Evolutionary conservation across 176 grass and related monocot species (phyloP).

Genomic region (Luzula sylvatica): DNA sequence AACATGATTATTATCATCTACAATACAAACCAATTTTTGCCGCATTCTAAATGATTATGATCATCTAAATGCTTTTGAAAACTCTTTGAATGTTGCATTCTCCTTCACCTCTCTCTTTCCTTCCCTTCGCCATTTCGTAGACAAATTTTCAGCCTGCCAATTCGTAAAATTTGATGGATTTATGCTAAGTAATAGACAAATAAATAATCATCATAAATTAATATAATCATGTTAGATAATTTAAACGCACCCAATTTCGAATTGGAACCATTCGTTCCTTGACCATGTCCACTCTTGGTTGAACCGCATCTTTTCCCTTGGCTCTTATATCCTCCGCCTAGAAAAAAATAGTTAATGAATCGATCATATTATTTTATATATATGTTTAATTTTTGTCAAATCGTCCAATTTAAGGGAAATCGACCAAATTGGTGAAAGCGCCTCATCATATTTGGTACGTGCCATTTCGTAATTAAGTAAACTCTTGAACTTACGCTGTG

Average conservation of each 20-base stretch:
- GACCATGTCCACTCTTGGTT: constrained; percentile 49
- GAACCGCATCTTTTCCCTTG: constrained; percentile 57
- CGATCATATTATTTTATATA: too few relatives aligned
- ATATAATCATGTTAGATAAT: neutral
- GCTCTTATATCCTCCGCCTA: constrained; percentile 59
- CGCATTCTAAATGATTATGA: too few relatives aligned
- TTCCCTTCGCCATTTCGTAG: constrained; percentile 51
- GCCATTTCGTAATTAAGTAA: too few relatives aligned
- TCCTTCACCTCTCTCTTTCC: constrained; percentile 39
- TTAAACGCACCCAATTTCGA: constrained; percentile 48
- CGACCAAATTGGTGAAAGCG: too few relatives aligned
- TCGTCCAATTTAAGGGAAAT: too few relatives aligned
- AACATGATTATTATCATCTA: too few relatives aligned
- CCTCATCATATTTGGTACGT: too few relatives aligned
- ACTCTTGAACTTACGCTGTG: constrained; percentile 52
- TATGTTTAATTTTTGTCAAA: too few relatives aligned
- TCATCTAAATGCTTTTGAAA: constrained; percentile 58
- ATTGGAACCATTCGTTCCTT: constrained; percentile 69
- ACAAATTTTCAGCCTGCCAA: constrained; percentile 50
- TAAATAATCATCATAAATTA: neutral
- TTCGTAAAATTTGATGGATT: neutral
- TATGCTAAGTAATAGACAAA: constrained; percentile 4
- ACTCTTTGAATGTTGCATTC: constrained; percentile 40
- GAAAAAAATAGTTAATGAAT: constrained; percentile 12
- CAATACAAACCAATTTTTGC: too few relatives aligned